Base-by-base conservation (phyloP, 2,329 filamentous ascomycete genomes). In the Microdochium nivale region DNA sequence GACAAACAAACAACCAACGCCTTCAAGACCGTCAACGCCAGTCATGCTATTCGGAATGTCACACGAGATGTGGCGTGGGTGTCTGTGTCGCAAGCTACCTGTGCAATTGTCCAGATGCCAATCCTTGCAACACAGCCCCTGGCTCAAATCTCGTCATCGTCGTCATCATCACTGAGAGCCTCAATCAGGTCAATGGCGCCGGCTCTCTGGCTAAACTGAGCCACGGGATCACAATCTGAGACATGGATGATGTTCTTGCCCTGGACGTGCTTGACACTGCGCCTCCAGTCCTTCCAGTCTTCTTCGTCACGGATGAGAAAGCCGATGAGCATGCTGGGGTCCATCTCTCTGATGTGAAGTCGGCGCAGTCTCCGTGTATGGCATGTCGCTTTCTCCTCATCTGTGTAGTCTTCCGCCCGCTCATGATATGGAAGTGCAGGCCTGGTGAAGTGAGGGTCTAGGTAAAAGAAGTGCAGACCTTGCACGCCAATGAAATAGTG, bases 271-370 rank as follows among this genome's bases (percentile, higher is more conserved):
- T 82, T 82, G 2, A 95, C 78, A n/a, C 82, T 79, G 53, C 80
- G 75, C 62, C 88, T 86, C 91, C 91, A 97, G 50, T 82, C 79
- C 37, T 78, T 71, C 86, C 92, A 97, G 58, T 99, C 94, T 44
- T 84, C 78, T 59, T 92, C 84, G 53, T 88, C 82, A 40, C 78
- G 80, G 55, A 99, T 90, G 33, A 99, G 71, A 62, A 97, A 97
- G 3, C 90, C 92, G 57, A 99, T 88, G 43, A 99, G 73, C 94
- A 99, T 99, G 63, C 90, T 96, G 0, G 94, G 94, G 62, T 99
- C 94, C 88, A 99, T 94, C 63, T 97, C 91, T 53, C 84, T 83
- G 48, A 99, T 79, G 59, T 94, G 86, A 27, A 99, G 77, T 52
- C 87, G 81, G 35, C 92, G 83, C 19, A 99, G 72, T 48, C 92